Conservation (phyloP, 768 basidiomycete species). For the Leucosporidium yakuticum region DNA sequence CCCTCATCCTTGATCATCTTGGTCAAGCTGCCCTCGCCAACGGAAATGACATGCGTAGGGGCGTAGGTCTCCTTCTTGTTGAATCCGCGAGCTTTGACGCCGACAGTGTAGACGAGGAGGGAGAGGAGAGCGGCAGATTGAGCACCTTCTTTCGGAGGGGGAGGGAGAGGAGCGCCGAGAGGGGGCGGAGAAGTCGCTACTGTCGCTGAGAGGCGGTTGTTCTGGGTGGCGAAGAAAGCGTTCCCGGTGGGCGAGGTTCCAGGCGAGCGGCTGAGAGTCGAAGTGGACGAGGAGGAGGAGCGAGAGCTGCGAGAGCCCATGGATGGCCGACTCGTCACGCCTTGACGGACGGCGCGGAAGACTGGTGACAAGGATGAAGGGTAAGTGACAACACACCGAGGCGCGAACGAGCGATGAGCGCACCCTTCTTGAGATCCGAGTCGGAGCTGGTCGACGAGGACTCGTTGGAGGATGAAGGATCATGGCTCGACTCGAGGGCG, state of each 20-base stretch:
- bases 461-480: neutral
- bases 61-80: conserved; percentile 79
- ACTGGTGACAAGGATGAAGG: too few species aligned
- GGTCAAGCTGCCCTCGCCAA: conserved; percentile 76
- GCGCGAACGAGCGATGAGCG: neutral
- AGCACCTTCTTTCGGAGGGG: conserved; percentile 45
- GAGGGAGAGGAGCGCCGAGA: neutral
- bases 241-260: neutral
- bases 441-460: conserved; percentile 31
- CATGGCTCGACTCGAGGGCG: neutral
- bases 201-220: neutral
- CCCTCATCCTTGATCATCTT: conserved; percentile 57
- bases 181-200: neutral
- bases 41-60: conserved; percentile 82
- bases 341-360: conserved; percentile 19
- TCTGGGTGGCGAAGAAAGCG: conserved; percentile 8
- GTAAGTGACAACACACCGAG: too few species aligned
- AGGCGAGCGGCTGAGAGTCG: conserved; percentile 4
- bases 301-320: conserved; percentile 12
- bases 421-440: conserved; percentile 34
- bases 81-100: conserved; percentile 67
- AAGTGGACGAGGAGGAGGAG: conserved; percentile 9
- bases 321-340: too few species aligned
- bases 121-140: conserved; percentile 62
- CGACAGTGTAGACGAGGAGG: conserved; percentile 87